Evolutionary conservation across 257 asterid species (phyloP), one percentile per base, ranked within the genome.

Genomic region (Euphrasia confusa): DNA sequence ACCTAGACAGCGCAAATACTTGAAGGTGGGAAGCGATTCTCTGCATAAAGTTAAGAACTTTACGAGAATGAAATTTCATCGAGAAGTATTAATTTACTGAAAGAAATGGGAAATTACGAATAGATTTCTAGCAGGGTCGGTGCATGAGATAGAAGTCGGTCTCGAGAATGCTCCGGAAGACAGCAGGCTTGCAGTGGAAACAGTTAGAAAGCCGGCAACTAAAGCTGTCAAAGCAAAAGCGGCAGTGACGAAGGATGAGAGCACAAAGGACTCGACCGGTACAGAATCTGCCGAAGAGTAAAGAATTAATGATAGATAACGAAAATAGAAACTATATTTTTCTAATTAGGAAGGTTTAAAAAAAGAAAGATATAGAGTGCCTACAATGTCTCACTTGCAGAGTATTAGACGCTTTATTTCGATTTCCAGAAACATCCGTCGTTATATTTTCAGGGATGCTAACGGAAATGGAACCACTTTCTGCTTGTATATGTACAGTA

Each of bases 21-120:
- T 92, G 99, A 75, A 92, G 71, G 73, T 92, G 99, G 69, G 89
- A 73, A 15, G 86, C 93, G 44, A 84, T 70, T 86, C 99, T 86
- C 97, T 92, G 90, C 68, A 49, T 59, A 68, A 60, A 64, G 50
- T 15, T 4, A 10, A 10, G 58, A 35, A 58, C 52, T 13, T 4
- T 21, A 52, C 32, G 17, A 17, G 28, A 9, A 37, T 37, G 42
- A 50, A 50, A 14, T 10, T 50, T 15, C 3, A 21, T 54, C n/a
- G n/a, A 8, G 11, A 50, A 50, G 10, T 21, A 21, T 21, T 21
- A 21, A 2, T 47, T 50, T 50, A 17, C 2, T n/a, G 56, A 54
- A 69, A 66, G 70, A 63, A 55, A 54, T 0, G 54, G 74, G 75
- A 67, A 66, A 71, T 80, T 82, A 92, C 99, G 32, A 89, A 92